A percentile compares a stretch with the other conserved stretches of the same genome.
phyloP scores from a whole-genome alignment of 148 eudicot species.

The Pouteria glomerata region DNA sequence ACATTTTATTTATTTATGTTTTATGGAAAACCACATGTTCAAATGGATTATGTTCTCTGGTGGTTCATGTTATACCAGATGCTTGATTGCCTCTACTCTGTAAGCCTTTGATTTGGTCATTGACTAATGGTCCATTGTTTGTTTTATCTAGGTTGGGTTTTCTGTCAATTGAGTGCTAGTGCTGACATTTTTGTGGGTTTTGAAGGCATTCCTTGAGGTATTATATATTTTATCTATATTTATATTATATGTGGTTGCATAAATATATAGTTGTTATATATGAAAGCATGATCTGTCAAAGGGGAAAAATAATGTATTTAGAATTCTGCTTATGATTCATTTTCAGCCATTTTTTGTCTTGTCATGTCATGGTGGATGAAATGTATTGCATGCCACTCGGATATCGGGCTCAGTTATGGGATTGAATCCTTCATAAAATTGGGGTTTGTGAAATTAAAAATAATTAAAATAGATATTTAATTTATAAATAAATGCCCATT shows the following conservation, averaged over 20 bases:
- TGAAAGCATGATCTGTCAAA: not conserved
- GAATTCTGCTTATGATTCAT: too few species aligned
- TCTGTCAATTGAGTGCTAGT: slow-evolving; percentile 83
- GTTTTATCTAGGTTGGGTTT: slow-evolving; percentile 65
- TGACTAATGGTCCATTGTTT: not conserved
- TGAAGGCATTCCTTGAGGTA: slow-evolving; percentile 98
- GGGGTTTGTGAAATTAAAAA: too few species aligned
- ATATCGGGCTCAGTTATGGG: not conserved
- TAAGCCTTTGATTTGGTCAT: not conserved
- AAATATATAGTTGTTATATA: not conserved
- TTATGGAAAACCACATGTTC: too few species aligned
- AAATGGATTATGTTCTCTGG: not conserved
- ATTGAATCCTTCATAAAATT: too few species aligned
- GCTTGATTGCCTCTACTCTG: slow-evolving; percentile 6
- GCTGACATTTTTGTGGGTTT: slow-evolving; percentile 81
- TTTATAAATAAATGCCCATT: too few species aligned
- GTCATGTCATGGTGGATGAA: not conserved
- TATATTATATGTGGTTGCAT: not conserved
- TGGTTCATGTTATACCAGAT: not conserved
- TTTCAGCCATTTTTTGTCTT: not conserved
- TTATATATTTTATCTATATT: not conserved
- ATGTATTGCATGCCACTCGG: not conserved
- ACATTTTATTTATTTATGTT: too few species aligned
- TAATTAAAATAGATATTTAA: too few species aligned
- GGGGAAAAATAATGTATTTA: too few species aligned